phyloP scores from a whole-genome alignment of 495 filamentous ascomycete species.

The Penicillium chermesinum region DNA sequence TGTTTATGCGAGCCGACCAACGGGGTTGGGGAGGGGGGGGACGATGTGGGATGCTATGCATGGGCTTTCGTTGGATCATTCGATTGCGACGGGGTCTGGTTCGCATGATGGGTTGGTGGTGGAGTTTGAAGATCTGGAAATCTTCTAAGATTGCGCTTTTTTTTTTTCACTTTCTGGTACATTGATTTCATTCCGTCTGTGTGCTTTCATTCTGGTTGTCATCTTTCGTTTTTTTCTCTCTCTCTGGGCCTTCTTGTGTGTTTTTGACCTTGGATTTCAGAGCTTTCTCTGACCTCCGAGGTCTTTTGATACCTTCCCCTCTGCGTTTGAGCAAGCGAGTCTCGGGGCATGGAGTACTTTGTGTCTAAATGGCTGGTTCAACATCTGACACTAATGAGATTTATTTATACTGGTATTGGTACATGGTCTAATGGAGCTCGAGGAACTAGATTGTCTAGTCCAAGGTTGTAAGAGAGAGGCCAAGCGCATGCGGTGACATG shows the following conservation, averaged over 20 bases:
- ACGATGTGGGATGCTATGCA: constrained; percentile 45
- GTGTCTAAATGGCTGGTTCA: constrained; percentile 1
- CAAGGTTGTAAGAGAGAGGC: too few relatives aligned
- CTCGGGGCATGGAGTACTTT: constrained; percentile 18
- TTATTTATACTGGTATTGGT: too few relatives aligned
- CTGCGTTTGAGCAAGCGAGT: constrained; percentile 24
- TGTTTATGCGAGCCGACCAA: constrained; percentile 53
- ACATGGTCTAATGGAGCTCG: too few relatives aligned
- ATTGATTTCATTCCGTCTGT: constrained; percentile 1
- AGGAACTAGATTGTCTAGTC: too few relatives aligned
- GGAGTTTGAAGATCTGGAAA: constrained; percentile 55
- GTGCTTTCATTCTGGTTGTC: constrained; percentile 9
- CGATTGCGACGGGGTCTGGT: constrained; percentile 14
- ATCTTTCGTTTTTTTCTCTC: constrained; percentile 4
- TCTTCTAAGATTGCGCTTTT: constrained; percentile 32
- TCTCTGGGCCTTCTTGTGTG: not conserved
- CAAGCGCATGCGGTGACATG: too few relatives aligned
- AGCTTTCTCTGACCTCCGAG: not conserved
- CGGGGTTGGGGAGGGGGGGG: constrained; percentile 26
- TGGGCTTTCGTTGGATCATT: constrained; percentile 26
- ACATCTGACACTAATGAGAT: not conserved
- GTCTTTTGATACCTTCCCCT: constrained; percentile 19
- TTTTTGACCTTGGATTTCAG: not conserved
- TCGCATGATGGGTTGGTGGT: constrained; percentile 44
- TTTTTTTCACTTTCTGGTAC: constrained; percentile 4